Conservation (phyloP, 257 asterid species). For the Mentha longifolia region DNA sequence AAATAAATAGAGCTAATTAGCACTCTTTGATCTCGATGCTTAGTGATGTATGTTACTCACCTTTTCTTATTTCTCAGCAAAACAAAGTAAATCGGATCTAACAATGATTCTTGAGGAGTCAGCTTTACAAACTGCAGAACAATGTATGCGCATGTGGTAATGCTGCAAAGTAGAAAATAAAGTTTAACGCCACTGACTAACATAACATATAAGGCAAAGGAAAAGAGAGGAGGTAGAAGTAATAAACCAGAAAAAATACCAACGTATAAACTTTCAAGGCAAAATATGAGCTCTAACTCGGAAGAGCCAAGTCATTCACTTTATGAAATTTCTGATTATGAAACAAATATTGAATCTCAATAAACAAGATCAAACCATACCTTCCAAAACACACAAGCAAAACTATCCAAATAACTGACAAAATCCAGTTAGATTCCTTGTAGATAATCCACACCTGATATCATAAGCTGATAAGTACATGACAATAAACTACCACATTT, state of each 20-base stretch:
- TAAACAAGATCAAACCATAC: slow-evolving; percentile 40
- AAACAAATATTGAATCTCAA: background rate
- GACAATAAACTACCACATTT: no score
- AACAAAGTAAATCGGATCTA: slow-evolving; percentile 81
- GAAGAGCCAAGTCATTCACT: background rate
- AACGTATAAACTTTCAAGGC: background rate
- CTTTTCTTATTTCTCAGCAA: slow-evolving; percentile 52
- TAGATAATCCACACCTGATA: slow-evolving; percentile 74
- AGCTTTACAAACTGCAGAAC: slow-evolving; percentile 66
- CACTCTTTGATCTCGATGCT: no score
- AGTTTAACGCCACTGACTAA: background rate
- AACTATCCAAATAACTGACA: slow-evolving; percentile 57
- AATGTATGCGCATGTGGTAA: slow-evolving; percentile 72
- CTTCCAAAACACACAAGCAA: slow-evolving; percentile 77
- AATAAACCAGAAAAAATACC: background rate
- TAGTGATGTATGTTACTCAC: slow-evolving; percentile 44
- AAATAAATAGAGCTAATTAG: background rate
- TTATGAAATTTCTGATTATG: background rate
- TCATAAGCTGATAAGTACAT: slow-evolving; percentile 2
- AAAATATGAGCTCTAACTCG: background rate
- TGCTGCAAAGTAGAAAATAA: slow-evolving; percentile 55
- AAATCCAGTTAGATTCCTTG: slow-evolving; percentile 73
- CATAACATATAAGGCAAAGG: background rate
- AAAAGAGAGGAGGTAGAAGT: background rate
- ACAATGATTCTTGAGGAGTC: slow-evolving; percentile 65